phyloP scores from a whole-genome alignment of 352 stramenopile genomes.

The Saprolegnia diclina region DNA sequence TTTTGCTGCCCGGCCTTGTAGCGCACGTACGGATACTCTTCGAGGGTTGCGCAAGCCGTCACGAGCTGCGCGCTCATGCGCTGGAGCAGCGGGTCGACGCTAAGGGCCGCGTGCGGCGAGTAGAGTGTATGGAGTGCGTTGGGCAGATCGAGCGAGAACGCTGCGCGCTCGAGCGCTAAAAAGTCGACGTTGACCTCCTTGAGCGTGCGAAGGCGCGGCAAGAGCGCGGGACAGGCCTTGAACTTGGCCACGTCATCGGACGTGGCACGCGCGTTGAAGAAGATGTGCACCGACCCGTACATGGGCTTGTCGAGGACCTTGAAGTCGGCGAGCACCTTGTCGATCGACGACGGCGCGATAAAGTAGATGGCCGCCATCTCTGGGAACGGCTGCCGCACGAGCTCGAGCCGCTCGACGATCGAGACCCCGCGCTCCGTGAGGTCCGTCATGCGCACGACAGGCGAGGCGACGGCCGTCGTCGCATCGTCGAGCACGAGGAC shows the following conservation, averaged over 20 bases:
- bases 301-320: conserved; percentile 69
- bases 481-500: conserved; percentile 95
- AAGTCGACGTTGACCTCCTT: conserved; percentile 97
- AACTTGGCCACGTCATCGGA: conserved; percentile 80
- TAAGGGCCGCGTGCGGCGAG: conserved; percentile 46
- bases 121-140: conserved; percentile 73
- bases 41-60: conserved; percentile 93
- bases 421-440: conserved; percentile 96
- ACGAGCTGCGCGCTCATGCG: conserved; percentile 90
- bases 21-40: conserved; percentile 96
- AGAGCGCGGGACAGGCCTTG: conserved; percentile 75
- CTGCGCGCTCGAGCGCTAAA: conserved; percentile 89
- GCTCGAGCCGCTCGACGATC: conserved; percentile 94
- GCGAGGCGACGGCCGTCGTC: conserved; percentile 90
- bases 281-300: conserved; percentile 92
- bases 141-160: conserved; percentile 93
- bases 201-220: conserved; percentile 79
- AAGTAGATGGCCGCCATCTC: conserved; percentile 98
- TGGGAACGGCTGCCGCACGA: conserved; percentile 92
- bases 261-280: conserved; percentile 86
- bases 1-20: conserved; percentile 77
- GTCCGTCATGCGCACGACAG: conserved; percentile 96
- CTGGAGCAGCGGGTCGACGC: conserved; percentile 37
- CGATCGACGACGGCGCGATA: conserved; percentile 85
- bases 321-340: conserved; percentile 84